These are phyloP conservation scores for Polytolypa hystricis DNA, from an alignment of 2,329 filamentous ascomycete species.

Conservation along the genomic window DNA sequence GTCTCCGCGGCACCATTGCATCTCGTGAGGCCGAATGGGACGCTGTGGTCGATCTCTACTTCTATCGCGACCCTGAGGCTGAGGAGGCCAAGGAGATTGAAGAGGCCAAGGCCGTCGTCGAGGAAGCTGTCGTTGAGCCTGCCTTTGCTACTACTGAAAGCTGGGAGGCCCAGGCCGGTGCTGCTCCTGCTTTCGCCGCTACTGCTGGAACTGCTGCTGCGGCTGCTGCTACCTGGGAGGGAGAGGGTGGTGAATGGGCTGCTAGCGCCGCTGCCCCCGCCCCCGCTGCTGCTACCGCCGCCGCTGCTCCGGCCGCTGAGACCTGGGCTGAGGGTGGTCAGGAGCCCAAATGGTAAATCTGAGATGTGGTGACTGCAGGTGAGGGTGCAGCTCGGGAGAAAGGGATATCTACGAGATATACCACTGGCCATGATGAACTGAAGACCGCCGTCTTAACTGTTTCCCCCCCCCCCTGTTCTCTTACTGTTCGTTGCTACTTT, in stretches of 20 bases:
- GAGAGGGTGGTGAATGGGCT: slow-evolving; percentile 44
- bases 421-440: no score
- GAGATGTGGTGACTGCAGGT: not conserved
- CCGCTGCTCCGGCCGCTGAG: slow-evolving; percentile 31
- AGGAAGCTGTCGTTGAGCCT: slow-evolving; percentile 70
- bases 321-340: slow-evolving; percentile 9
- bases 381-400: no score
- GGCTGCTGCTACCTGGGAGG: slow-evolving; percentile 53
- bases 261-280: slow-evolving; percentile 34
- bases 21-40: slow-evolving; percentile 97
- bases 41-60: slow-evolving; percentile 99
- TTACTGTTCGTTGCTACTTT: no score
- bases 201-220: slow-evolving; percentile 54
- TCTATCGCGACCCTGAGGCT: slow-evolving; percentile 99
- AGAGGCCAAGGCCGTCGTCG: slow-evolving; percentile 72
- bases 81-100: slow-evolving; percentile 96
- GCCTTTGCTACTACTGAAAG: slow-evolving; percentile 67
- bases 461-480: no score
- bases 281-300: slow-evolving; percentile 16
- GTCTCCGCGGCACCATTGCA: slow-evolving; percentile 92
- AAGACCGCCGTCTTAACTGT: no score
- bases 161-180: slow-evolving; percentile 66
- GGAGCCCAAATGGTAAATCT: slow-evolving; percentile 32
- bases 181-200: slow-evolving; percentile 52
- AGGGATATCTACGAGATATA: no score